Base-by-base conservation (phyloP, 2,329 filamentous ascomycete genomes). In the Aspergillus viridinutans region DNA sequence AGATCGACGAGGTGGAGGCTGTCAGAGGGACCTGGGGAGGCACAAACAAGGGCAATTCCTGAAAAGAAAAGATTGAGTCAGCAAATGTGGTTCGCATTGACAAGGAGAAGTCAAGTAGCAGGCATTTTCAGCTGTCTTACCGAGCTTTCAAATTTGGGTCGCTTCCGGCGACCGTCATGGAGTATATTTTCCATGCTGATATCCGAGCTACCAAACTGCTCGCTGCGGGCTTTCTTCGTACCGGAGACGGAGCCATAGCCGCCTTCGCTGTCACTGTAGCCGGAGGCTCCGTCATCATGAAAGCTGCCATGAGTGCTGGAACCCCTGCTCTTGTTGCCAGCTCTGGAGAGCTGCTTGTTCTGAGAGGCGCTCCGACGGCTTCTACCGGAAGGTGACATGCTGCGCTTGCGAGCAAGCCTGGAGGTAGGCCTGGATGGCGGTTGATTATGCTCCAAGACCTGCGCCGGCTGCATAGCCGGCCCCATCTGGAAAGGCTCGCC, bases 141-240 rank as follows among this genome's bases (percentile, higher is more conserved):
- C 76, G 93, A 97, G 80, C 93, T 97, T 75, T 97, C 93, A 78
- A 88, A 88, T 76, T 96, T 97, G 68, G 93, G 90, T 70, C 92
- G 86, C 81, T 97, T 97, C 72, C 94, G 88, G 75, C 94, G 88
- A 64, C 93, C 92, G 70, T 95, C 94, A 76, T 97, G 93, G 60
- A 99, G 90, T 74, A 99, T 97, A 73, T 99, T 99, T 67, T 97
- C 92, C 65, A 97, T 85, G 73, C 93, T 97, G 70, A 99, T 99
- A 67, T 99, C 94, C 17, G 94, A 96, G 72, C 91, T 97, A 50
- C 90, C 92, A 68, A 96, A 85, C 63, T 91, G 89, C 68, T 97
- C 92, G 63, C 81, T 86, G 74, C 90, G 92, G 66, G 83, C 85
- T 73, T 89, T 89, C 68, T 89, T 87, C 58, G 88, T 88, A 64